Conservation (phyloP, 2,329 filamentous ascomycete species). For the Penicillium sp. region DNA sequence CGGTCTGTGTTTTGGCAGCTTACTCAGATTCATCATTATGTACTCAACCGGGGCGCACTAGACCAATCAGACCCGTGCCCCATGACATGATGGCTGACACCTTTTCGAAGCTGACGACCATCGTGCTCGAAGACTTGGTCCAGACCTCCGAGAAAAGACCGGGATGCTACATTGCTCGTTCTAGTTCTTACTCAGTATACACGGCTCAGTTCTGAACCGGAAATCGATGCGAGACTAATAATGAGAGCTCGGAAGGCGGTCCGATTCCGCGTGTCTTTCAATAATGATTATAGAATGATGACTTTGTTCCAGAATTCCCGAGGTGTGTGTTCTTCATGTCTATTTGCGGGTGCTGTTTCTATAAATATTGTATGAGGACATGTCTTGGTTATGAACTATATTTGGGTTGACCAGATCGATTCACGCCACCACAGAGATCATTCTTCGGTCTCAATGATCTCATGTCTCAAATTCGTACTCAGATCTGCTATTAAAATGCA, state of each 20-base stretch:
- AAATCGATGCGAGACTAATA: background rate
- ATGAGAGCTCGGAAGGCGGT: background rate
- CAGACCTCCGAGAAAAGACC: slow-evolving; percentile 1
- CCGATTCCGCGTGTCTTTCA: background rate
- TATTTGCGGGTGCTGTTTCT: background rate
- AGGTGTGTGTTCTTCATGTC: background rate
- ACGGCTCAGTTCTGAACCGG: no score
- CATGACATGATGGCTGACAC: slow-evolving; percentile 2
- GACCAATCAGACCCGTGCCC: slow-evolving; percentile 3
- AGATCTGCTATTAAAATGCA: background rate
- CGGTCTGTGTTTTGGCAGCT: background rate
- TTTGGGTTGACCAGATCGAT: background rate
- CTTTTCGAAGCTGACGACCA: slow-evolving; percentile 9
- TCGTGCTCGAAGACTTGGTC: slow-evolving; percentile 1
- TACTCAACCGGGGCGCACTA: background rate
- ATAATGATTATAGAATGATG: background rate
- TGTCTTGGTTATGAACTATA: background rate
- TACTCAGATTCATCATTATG: background rate
- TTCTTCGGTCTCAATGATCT: background rate
- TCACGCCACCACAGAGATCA: background rate
- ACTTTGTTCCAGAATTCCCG: background rate
- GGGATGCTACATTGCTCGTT: background rate
- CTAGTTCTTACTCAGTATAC: background rate
- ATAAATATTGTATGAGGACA: background rate
- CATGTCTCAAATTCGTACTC: background rate